Conservation (phyloP, 202 grass and related monocot genomes). For the Bolboschoenoplectus hybrid region DNA sequence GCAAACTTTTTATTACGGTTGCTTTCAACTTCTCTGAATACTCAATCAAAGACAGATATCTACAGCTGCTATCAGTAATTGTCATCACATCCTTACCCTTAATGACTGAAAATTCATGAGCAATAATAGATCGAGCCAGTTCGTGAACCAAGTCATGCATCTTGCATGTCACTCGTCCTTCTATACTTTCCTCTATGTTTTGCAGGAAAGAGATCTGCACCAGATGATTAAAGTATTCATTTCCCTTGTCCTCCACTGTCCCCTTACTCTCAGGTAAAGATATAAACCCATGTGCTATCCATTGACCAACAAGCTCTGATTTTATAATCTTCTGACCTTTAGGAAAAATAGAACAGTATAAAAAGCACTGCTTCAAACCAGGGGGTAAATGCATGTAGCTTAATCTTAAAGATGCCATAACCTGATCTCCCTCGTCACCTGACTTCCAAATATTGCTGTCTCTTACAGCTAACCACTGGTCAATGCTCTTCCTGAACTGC, state of each 20-base stretch:
- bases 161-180: neutral
- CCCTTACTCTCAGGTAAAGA: neutral
- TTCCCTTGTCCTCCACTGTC: neutral
- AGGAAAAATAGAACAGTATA: constrained; percentile 29
- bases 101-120: neutral
- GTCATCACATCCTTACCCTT: neutral
- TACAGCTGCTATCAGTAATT: neutral
- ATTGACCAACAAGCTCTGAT: constrained; percentile 29
- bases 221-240: constrained; percentile 15
- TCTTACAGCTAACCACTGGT: constrained; percentile 22
- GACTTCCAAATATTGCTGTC: neutral
- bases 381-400: constrained; percentile 33
- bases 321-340: constrained; percentile 24
- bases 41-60: constrained; percentile 2
- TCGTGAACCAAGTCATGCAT: constrained; percentile 53
- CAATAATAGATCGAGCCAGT: constrained; percentile 6
- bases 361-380: constrained; percentile 35
- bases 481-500: neutral
- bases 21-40: neutral
- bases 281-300: constrained; percentile 38
- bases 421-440: neutral
- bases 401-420: constrained; percentile 20
- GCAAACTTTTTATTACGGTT: neutral
- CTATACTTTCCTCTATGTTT: neutral
- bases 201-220: constrained; percentile 40